These are phyloP conservation scores for Blastocystis sp. DNA, from an alignment of 352 stramenopile species.

Conservation along the genomic window DNA sequence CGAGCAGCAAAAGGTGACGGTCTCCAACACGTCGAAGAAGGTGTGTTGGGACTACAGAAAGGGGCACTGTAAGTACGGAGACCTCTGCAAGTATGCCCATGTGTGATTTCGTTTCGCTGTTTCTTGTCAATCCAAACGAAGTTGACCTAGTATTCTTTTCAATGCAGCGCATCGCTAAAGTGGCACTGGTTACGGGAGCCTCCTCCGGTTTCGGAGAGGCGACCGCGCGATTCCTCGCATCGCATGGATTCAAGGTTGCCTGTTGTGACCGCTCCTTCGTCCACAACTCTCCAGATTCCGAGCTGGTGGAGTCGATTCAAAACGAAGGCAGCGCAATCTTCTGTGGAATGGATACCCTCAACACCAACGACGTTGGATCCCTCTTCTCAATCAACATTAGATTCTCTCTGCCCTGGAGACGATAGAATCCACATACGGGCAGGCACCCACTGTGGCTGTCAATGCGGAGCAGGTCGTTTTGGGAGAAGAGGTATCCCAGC, in stretches of 20 bases:
- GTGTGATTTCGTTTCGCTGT: neutral
- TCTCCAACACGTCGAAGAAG: neutral
- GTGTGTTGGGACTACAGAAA: neutral
- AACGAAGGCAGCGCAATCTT: neutral
- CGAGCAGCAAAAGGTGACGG: neutral
- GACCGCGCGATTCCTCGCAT: neutral
- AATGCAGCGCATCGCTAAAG: neutral
- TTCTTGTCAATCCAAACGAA: conserved; percentile 53
- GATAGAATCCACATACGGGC: neutral
- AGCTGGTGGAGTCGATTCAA: neutral
- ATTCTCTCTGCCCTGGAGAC: neutral
- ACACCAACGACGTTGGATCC: neutral
- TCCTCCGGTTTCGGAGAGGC: conserved; percentile 1
- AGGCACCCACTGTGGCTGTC: neutral
- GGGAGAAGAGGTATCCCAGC: neutral
- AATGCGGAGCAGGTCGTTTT: neutral
- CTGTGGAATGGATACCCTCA: conserved; percentile 35
- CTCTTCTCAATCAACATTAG: neutral
- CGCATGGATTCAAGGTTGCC: conserved; percentile 37
- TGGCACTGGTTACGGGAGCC: conserved; percentile 34
- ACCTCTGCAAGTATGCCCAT: neutral
- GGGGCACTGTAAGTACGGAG: neutral
- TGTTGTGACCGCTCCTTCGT: conserved; percentile 27
- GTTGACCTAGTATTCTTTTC: conserved; percentile 4
- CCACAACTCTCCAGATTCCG: neutral